Evolutionary conservation across 1,284 basidiomycete genomes (phyloP), one percentile per base, ranked within the genome.

Genomic region (Schizophyllum commune): DNA sequence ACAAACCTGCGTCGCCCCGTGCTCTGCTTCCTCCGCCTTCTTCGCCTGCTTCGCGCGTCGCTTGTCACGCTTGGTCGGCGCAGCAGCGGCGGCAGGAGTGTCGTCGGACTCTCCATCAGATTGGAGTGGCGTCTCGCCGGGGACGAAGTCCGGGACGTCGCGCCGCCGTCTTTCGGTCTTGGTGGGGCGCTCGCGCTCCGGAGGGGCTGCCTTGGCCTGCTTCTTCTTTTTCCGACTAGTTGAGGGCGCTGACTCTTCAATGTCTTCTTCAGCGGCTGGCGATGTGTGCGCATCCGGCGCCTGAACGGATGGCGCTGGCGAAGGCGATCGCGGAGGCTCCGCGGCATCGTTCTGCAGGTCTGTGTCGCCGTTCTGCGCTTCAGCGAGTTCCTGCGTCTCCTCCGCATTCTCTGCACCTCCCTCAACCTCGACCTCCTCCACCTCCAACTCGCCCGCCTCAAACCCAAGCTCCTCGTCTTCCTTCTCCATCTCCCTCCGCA

Each of bases 31-130:
- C 64, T 83, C 83, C 61, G 85, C 86, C 75, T 92, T 95, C 65
- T 84, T 88, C 5, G 85, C 88, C 71, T 96, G 91, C 58, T 85
- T 80, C 5, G 88, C 85, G 60, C 87, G 82, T 56, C 94, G 78
- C 72, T 89, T 94, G 33, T 96, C 93, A 59, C 83, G 83, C 73
- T 96, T 97, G 1, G 91, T 88, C 51, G 84, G 71, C 66, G 72
- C 69, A 47, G 63, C 52, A 8, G 55, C 47, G 22, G 27, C 60
- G 6, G 56, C 57, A 60, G 27, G 27, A 27, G 27, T 27, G 27
- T 54, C 55, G 63, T 72, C 64, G 61, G 60, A 17, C 62, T 68
- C 55, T 8, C 11, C 39, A 6, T 61, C 58, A 34, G n/a, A 57
- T 11, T 60, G 34, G 7, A 20, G 60, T 21, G 56, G 60, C 15